Evolutionary conservation across 805 yeast species (phyloP), one percentile per base, ranked within the genome.

Genomic region (Nakazawaea ishiwadae): DNA sequence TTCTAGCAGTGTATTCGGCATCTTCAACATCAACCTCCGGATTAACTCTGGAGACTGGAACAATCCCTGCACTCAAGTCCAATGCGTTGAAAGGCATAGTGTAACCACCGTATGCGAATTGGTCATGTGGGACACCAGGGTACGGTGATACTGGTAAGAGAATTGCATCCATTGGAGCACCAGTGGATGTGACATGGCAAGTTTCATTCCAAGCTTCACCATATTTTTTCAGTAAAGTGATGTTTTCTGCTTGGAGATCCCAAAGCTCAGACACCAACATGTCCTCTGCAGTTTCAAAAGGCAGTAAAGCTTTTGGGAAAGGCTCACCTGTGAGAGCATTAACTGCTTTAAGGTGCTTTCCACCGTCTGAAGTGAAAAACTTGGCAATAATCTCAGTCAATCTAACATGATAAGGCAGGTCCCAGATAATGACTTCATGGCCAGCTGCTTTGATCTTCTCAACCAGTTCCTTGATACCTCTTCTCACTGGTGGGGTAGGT

Each of bases 21-120:
- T 63, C 66, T 20, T 44, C 51, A 0, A 45, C 45, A 48, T 74
- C 79, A 9, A 64, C 41, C 3, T 44, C 33, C 37, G 62, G 51
- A 54, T 79, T 79, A 2, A 76, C 84, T 45, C 67, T 63, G 3
- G 79, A 68, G 4, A 79, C 77, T 0, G 87, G 87, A 26, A 81
- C 51, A 1, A 71, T 69, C 33, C 78, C 79, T 39, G 59, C 56
- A 30, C 62, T 34, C 49, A 71, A 72, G 49, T 76, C 81, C 24
- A 73, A 54, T 1, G 71, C 63, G 52, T 75, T 75, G 60, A 69
- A 70, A 53, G 69, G 55, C 38, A 73, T 61, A 14, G 81, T 71
- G 60, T 79, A 75, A 47, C 75, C 69, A 58, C 61, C 51, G 44
- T 54, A 59, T 28, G 45, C 41, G 55, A 12, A 74, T 71, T 46